Evolutionary conservation across 2,329 filamentous ascomycete species (phyloP).

Genomic region (Xylaria sp.): DNA sequence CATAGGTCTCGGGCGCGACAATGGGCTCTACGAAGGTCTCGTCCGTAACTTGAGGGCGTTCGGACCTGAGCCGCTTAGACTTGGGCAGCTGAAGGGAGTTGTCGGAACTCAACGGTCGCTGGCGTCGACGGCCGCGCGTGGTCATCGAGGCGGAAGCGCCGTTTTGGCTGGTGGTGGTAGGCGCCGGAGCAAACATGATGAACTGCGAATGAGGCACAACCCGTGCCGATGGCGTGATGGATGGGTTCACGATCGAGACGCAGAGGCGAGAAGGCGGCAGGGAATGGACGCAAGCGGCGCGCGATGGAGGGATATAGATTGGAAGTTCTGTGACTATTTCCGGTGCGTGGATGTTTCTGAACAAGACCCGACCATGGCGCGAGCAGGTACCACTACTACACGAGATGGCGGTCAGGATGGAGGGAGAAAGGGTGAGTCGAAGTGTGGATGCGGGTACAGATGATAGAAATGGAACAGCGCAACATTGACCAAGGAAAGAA

Average conservation of each 20-base stretch:
- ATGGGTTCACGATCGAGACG: slow-evolving; percentile 12
- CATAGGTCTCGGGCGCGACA: slow-evolving; percentile 57
- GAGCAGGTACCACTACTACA: slow-evolving; percentile 10
- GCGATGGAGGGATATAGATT: slow-evolving; percentile 2
- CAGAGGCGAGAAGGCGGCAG: not conserved
- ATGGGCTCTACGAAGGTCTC: slow-evolving; percentile 62
- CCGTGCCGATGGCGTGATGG: slow-evolving; percentile 25
- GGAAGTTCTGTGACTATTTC: slow-evolving; percentile 14
- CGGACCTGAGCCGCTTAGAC: slow-evolving; percentile 65
- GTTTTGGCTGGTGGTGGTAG: slow-evolving; percentile 52
- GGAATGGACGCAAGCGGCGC: slow-evolving; percentile 14
- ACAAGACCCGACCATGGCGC: slow-evolving; percentile 33
- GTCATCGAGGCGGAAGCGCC: slow-evolving; percentile 49
- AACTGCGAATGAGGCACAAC: slow-evolving; percentile 14
- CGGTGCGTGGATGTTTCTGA: slow-evolving; percentile 35
- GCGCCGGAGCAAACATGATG: slow-evolving; percentile 65
- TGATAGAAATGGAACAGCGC: slow-evolving; percentile 29
- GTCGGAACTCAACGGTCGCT: slow-evolving; percentile 63
- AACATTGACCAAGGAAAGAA: slow-evolving; percentile 35
- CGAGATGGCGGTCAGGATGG: slow-evolving; percentile 24
- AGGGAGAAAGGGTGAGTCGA: slow-evolving; percentile 19
- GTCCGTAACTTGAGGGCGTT: slow-evolving; percentile 54
- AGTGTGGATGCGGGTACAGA: slow-evolving; percentile 20
- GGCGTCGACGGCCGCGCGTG: slow-evolving; percentile 65
- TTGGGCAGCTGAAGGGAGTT: slow-evolving; percentile 62